Evolutionary conservation across 2,329 filamentous ascomycete species (phyloP).

Genomic region (Elsinoe ampelina): DNA sequence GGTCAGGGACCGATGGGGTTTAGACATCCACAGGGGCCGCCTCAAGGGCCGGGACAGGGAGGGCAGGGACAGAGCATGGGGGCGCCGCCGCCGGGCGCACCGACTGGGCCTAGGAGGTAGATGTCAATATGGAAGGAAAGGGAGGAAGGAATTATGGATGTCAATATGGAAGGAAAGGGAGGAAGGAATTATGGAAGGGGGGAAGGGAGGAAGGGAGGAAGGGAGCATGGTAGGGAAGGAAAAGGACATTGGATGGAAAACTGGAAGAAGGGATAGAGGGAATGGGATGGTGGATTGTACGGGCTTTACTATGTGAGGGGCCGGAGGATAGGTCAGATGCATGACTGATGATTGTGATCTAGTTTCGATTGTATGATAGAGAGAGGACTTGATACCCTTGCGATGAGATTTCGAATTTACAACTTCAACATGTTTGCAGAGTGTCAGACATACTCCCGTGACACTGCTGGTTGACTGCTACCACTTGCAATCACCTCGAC

Average conservation of each 20-base stretch:
- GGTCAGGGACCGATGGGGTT: no score
- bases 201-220: not conserved
- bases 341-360: no score
- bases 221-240: not conserved
- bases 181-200: not conserved
- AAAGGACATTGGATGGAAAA: not conserved
- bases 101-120: constrained; percentile 7
- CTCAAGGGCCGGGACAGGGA: not conserved
- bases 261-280: not conserved
- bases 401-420: no score
- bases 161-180: not conserved
- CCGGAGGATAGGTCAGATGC: no score
- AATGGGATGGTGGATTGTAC: no score
- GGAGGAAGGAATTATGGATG: not conserved
- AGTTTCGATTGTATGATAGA: no score
- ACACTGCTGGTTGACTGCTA: no score
- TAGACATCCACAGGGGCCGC: not conserved
- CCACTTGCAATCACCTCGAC: no score
- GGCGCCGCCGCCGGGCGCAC: constrained; percentile 1
- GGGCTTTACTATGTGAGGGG: no score
- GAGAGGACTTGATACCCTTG: no score
- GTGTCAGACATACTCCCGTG: no score
- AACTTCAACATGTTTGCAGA: no score
- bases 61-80: not conserved
- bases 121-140: not conserved